Evolutionary conservation across 805 yeast species (phyloP).

Genomic region (Kodamaea fukazawae): DNA sequence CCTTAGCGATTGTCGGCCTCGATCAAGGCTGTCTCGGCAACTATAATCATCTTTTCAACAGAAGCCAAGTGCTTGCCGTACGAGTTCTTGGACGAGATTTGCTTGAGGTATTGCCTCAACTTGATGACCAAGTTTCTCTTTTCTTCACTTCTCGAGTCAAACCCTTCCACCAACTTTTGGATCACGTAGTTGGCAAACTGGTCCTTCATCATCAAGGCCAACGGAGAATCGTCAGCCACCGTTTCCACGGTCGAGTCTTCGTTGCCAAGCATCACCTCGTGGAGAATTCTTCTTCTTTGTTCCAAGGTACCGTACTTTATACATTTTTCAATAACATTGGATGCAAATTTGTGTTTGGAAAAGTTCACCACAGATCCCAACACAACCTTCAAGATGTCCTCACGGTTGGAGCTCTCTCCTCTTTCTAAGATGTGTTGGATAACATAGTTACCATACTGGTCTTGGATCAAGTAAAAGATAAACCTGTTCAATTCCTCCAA

Average conservation of each 20-base stretch:
- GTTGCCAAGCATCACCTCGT: slow-evolving; percentile 58
- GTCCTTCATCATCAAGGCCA: slow-evolving; percentile 93
- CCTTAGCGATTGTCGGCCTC: slow-evolving; percentile 34
- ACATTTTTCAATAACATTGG: slow-evolving; percentile 95
- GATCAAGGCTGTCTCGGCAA: slow-evolving; percentile 48
- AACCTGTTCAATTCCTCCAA: slow-evolving; percentile 69
- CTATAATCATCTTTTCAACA: slow-evolving; percentile 67
- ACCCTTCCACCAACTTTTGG: slow-evolving; percentile 85
- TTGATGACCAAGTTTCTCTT: slow-evolving; percentile 67
- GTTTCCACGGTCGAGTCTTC: slow-evolving; percentile 45
- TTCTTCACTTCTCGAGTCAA: slow-evolving; percentile 58
- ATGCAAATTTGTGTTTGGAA: slow-evolving; percentile 96
- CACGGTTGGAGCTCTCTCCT: slow-evolving; percentile 63
- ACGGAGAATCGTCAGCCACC: slow-evolving; percentile 63
- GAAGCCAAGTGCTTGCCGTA: slow-evolving; percentile 83
- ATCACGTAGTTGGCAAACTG: slow-evolving; percentile 97
- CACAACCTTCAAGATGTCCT: slow-evolving; percentile 63
- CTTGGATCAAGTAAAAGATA: slow-evolving; percentile 78
- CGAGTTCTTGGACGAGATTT: slow-evolving; percentile 58
- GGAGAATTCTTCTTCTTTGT: slow-evolving; percentile 63
- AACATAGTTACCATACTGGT: slow-evolving; percentile 97
- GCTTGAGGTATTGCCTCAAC: slow-evolving; percentile 76
- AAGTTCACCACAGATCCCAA: slow-evolving; percentile 70
- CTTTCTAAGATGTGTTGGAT: slow-evolving; percentile 92
- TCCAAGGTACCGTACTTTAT: slow-evolving; percentile 65